Evolutionary conservation across 345 rosid genomes (phyloP).

Genomic region (Brassica nigra): DNA sequence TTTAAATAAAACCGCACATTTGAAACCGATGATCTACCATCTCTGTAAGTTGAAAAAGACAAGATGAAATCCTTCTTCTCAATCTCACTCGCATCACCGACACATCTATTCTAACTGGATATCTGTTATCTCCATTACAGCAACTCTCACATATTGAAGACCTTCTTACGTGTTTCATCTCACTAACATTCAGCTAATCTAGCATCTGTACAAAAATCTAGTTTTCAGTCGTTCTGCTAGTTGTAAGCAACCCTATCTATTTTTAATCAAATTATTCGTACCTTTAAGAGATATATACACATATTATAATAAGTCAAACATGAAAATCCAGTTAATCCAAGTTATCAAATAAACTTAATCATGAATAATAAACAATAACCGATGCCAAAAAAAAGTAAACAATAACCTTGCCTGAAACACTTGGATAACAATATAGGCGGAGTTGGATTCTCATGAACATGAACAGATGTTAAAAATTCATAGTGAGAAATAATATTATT

Average conservation of each 20-base stretch:
- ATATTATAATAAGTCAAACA: background rate
- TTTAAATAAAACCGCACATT: background rate
- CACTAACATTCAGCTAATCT: background rate
- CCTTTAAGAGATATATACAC: background rate
- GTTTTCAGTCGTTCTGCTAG: background rate
- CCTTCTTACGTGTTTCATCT: background rate
- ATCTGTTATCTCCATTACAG: background rate
- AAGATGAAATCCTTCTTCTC: background rate
- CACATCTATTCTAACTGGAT: background rate
- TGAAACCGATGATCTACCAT: background rate
- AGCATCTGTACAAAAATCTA: background rate
- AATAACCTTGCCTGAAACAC: background rate
- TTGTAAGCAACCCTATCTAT: background rate
- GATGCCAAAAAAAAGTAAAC: no score
- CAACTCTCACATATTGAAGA: background rate
- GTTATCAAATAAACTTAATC: background rate
- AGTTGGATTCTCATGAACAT: background rate
- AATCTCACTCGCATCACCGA: background rate
- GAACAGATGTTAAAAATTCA: background rate
- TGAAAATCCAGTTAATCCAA: background rate
- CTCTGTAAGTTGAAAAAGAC: background rate
- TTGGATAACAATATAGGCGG: constrained; percentile 2
- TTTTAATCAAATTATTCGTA: background rate
- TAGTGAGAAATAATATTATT: constrained; percentile 26
- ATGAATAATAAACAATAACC: background rate